phyloP scores from a whole-genome alignment of 768 basidiomycete species.

The Trametes sanguinea region DNA sequence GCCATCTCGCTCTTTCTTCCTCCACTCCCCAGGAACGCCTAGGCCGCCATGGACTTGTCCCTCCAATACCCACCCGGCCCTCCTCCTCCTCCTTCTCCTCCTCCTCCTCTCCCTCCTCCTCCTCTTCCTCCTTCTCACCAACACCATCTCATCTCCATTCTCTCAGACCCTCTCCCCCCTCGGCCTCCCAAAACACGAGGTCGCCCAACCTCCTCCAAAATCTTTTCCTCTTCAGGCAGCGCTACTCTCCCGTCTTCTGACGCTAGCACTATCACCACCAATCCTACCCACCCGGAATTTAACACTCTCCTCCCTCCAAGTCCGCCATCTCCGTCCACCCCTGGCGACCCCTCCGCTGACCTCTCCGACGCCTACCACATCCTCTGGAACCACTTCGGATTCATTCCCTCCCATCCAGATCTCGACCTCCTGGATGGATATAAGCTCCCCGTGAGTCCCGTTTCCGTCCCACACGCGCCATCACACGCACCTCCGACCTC shows the following conservation, averaged over 20 bases:
- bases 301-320: background rate
- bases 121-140: background rate
- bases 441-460: conserved; percentile 10
- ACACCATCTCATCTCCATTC: background rate
- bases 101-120: background rate
- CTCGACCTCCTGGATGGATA: conserved; percentile 15
- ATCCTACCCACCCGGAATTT: background rate
- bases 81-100: no score
- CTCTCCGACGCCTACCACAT: conserved; percentile 7
- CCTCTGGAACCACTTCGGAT: conserved; percentile 22
- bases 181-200: background rate
- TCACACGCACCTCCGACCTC: conserved; percentile 18
- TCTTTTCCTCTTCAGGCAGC: background rate
- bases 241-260: background rate
- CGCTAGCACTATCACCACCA: background rate
- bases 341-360: background rate
- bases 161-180: background rate
- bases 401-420: conserved; percentile 18
- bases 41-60: background rate
- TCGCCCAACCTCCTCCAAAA: background rate
- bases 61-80: background rate
- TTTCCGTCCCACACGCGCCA: conserved; percentile 3
- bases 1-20: background rate
- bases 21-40: conserved; percentile 12
- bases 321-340: background rate